Evolutionary conservation across 306 rosid genomes (phyloP), one percentile per base, ranked within the genome.

Genomic region (Lagenaria siceraria): DNA sequence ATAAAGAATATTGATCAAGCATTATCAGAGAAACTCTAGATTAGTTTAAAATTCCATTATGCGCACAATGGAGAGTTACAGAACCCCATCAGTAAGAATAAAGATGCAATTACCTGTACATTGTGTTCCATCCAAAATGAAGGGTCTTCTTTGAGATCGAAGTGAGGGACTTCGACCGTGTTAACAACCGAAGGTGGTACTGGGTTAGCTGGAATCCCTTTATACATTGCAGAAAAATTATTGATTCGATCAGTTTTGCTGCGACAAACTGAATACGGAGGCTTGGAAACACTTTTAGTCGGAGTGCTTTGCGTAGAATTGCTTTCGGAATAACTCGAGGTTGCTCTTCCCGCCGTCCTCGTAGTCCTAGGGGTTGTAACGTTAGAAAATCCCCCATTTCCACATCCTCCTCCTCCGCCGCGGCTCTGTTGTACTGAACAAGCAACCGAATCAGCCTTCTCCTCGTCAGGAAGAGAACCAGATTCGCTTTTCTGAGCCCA

Each of bases 121-220:
- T 87, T 95, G 79, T 88, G 99, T 48, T 95, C 96, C 82, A 95
- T 92, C 99, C 99, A 95, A 76, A 95, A 95, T 0, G 97, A 95
- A 0, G 96, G 86, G 80, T 95, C 96, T 85, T 95, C 99, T 86
- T 86, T 95, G 22, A 95, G 97, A 78, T 92, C 96, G 75, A 95
- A 95, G 90, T 92, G 93, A 90, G 99, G 97, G 21, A 95, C 99
- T 86, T 92, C 91, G 9, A 95, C 91, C 55, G 93, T 80, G 80
- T 90, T 88, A 66, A 89, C 92, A 80, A 90, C 89, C 0, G 87
- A 82, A 7, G 89, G 82, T 0, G 87, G 76, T 46, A 84, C 82
- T 74, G 84, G 24, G 14, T 86, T 81, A 81, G 85, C 77, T 0
- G 96, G 90, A 78, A 76, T 52, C 77, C 99, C 99, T 89, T 82